Percentiles rank a stretch among this genome's conserved stretches.
phyloP scores from a whole-genome alignment of 352 stramenopile species.

The Thalassiosira mediterranea region DNA sequence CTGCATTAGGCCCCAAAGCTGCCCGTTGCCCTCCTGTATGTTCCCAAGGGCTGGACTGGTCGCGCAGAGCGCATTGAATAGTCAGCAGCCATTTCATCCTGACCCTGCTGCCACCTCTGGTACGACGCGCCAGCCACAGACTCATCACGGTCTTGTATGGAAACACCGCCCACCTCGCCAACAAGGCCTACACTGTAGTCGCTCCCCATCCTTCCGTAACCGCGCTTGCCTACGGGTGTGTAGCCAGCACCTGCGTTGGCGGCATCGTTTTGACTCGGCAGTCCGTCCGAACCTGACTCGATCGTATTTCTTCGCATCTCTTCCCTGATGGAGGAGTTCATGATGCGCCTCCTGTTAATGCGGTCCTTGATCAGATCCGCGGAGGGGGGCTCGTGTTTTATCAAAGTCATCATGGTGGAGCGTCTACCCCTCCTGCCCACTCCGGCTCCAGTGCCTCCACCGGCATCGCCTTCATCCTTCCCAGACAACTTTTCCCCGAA shows the following conservation, averaged over 20 bases:
- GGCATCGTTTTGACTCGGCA: background rate
- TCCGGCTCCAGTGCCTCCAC: constrained; percentile 1
- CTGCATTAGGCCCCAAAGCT: no score
- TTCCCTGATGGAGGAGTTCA: constrained; percentile 17
- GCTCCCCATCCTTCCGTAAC: constrained; percentile 7
- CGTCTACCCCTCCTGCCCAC: background rate
- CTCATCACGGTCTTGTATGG: constrained; percentile 21
- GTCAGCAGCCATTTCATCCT: no score
- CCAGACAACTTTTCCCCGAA: constrained; percentile 1
- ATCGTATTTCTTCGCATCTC: no score
- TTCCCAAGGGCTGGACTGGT: no score
- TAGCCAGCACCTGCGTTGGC: background rate
- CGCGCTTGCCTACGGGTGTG: no score
- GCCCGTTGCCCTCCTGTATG: no score
- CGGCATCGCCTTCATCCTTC: background rate
- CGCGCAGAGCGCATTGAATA: no score
- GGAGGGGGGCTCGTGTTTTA: constrained; percentile 16
- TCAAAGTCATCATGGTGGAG: constrained; percentile 9
- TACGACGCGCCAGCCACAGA: no score
- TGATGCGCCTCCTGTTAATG: constrained; percentile 28
- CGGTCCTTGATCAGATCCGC: constrained; percentile 32
- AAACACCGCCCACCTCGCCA: constrained; percentile 25
- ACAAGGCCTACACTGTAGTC: constrained; percentile 19
- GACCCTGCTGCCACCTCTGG: no score
- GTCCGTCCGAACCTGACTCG: no score